Conservation (phyloP, 2,329 filamentous ascomycete genomes). For the Trichothecium sympodiale region DNA sequence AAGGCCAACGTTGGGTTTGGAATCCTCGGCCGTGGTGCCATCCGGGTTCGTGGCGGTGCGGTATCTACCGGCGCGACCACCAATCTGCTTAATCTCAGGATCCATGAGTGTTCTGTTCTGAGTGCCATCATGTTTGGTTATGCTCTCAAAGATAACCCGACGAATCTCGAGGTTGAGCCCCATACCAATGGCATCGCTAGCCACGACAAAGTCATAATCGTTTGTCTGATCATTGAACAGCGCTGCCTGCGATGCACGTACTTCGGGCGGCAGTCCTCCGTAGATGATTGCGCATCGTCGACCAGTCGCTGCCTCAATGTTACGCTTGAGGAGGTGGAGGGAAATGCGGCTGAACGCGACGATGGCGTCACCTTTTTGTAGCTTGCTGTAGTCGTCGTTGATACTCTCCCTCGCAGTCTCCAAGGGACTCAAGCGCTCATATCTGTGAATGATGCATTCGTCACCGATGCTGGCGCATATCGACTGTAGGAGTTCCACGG, state of each 20-base stretch:
- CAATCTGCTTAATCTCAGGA: conserved; percentile 89
- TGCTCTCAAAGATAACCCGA: conserved; percentile 75
- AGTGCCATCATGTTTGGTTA: conserved; percentile 58
- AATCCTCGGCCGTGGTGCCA: conserved; percentile 8
- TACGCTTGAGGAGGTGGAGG: conserved; percentile 68
- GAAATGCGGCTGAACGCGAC: conserved; percentile 75
- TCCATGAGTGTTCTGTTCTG: conserved; percentile 48
- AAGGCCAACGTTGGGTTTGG: conserved; percentile 44
- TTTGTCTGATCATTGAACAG: conserved; percentile 94
- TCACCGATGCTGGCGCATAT: conserved; percentile 75
- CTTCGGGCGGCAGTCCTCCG: conserved; percentile 83
- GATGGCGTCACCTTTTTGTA: conserved; percentile 83
- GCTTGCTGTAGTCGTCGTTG: conserved; percentile 47
- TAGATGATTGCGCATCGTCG: conserved; percentile 87
- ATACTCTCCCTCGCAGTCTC: conserved; percentile 55
- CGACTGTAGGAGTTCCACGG: conserved; percentile 66
- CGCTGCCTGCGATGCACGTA: conserved; percentile 77
- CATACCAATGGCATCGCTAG: conserved; percentile 96
- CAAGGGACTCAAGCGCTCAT: conserved; percentile 73
- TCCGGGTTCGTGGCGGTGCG: conserved; percentile 53
- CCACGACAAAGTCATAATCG: conserved; percentile 88
- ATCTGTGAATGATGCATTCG: conserved; percentile 68
- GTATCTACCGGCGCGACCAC: conserved; percentile 80
- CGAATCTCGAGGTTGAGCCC: conserved; percentile 89
- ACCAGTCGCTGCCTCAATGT: conserved; percentile 66